Conservation (phyloP, 192 early-diverging fungal genomes). For the Coemansia sp. region DNA sequence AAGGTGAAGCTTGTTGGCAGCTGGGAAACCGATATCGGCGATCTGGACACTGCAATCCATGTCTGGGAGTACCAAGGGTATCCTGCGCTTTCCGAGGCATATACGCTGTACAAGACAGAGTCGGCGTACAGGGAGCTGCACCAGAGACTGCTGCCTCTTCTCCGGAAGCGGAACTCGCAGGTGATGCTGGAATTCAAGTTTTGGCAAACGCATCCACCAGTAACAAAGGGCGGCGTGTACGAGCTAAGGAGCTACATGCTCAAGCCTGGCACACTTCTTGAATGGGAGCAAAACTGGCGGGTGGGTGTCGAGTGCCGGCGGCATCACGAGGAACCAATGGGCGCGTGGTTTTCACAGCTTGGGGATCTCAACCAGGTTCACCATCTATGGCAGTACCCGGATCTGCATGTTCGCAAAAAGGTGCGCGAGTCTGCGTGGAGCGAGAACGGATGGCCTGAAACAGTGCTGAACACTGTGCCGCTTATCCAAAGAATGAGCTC, state of each 20-base stretch:
- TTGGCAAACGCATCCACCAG: slow-evolving; percentile 81
- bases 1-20: slow-evolving; percentile 84
- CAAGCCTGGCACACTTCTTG: slow-evolving; percentile 84
- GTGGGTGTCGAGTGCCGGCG: slow-evolving; percentile 84
- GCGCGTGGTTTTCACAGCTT: slow-evolving; percentile 95
- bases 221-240: slow-evolving; percentile 80
- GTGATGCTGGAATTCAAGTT: slow-evolving; percentile 93
- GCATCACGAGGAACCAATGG: slow-evolving; percentile 89
- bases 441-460: slow-evolving; percentile 91
- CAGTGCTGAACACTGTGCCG: slow-evolving; percentile 86
- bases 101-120: slow-evolving; percentile 62
- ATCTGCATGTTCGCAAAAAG: slow-evolving; percentile 85
- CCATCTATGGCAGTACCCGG: slow-evolving; percentile 90
- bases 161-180: slow-evolving; percentile 75
- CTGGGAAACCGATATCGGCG: slow-evolving; percentile 86
- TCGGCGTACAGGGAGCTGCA: slow-evolving; percentile 68
- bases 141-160: slow-evolving; percentile 66
- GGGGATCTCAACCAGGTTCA: slow-evolving; percentile 87
- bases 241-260: slow-evolving; percentile 88
- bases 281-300: slow-evolving; percentile 93
- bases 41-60: slow-evolving; percentile 80
- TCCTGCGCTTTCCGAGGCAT: slow-evolving; percentile 71
- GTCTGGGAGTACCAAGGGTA: slow-evolving; percentile 97
- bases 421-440: slow-evolving; percentile 91
- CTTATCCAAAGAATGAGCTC: slow-evolving; percentile 82